Base-by-base conservation (phyloP, 2,329 filamentous ascomycete genomes). In the Claviceps digitariae region DNA sequence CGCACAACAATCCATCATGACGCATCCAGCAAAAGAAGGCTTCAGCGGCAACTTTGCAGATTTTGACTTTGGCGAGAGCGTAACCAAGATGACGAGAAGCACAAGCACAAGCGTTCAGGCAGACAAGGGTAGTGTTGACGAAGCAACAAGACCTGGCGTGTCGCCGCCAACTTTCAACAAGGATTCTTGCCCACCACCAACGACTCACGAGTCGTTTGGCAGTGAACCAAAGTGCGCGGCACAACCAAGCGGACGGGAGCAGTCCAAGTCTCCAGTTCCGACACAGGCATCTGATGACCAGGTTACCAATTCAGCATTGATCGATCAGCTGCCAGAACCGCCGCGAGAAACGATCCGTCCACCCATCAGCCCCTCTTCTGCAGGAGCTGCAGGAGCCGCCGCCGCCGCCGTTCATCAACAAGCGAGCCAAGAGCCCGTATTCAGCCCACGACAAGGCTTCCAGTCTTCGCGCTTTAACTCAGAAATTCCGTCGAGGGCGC, bases 11-110 rank as follows among this genome's bases (percentile, higher is more conserved):
- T 54, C 60, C 44, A 56, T 58, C 9, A 55, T 57, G 50, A 59
- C 56, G 44, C 53, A 56, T 8, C 54, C 57, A 3, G 62, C 59
- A 38, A 61, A 58, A 52, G 68, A 70, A 40, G 67, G 68, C 4
- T 63, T 71, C 36, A 59, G 64, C 1, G 68, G 68, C 20, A 70
- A 70, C 52, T 70, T 71, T 58, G 53, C 65, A 0, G 68, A 60
- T 0, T 71, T 71, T 46, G 66, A 71, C 55, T 70, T 70, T 60
- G 68, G 68, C 15, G 66, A 65, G 3, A 58, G 48, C 25, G 62
- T 66, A 10, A 60, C 57, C 12, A 61, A 46, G 49, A 57, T 55
- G 17, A 29, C 48, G 23, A 29, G 48, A 45, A 56, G 45, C 12
- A 20, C 44, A 45, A 56, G 45, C 12, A 20, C 44, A 13, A 48